Evolutionary conservation across 352 stramenopile species (phyloP), one percentile per base, ranked within the genome.

Genomic region (Phytophthora meadii): DNA sequence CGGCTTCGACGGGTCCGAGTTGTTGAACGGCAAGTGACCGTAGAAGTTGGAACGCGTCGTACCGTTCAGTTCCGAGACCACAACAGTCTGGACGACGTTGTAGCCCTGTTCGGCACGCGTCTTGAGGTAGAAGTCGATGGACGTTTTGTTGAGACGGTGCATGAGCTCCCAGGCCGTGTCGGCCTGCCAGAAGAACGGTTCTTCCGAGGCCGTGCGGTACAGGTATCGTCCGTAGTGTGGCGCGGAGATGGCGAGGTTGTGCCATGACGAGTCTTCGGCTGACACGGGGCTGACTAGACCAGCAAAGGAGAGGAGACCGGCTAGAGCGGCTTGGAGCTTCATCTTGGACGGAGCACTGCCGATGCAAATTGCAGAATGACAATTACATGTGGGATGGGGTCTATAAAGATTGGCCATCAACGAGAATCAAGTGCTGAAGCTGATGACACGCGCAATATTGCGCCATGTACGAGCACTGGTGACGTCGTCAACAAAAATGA

Each of bases 81-180:
- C 37, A 15, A 42, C 37, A 5, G 37, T 42, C 14, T 42, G 37
- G 2, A 42, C 37, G 2, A 42, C 37, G n/a, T 42, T 42, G 37
- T 42, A 42, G 37, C 37, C 37, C 19, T 42, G 37, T 10, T 42
- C 37, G 14, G 37, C 37, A 2, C 37, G 37, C 14, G 37, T 42
- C n/a, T 42, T 42, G 37, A 42, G 37, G 6, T 42, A 42, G 37
- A 42, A 42, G 14, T 42, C 37, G 37, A 42, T 42, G 37, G 37
- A 42, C 4, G 37, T 42, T 5, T 42, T 42, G 14, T 42, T 42
- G 14, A 42, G 37, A 10, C 15, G 37, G 7, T 42, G 37, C 37
- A 42, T 42, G 37, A 42, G 37, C 12, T 42, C 37, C 37, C 37
- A 42, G 5, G 37, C 37, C 5, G 37, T 42, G 37, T 42, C 37